Evolutionary conservation across 2,329 filamentous ascomycete genomes (phyloP).

Genomic region (Aureobasidium leucospermi): DNA sequence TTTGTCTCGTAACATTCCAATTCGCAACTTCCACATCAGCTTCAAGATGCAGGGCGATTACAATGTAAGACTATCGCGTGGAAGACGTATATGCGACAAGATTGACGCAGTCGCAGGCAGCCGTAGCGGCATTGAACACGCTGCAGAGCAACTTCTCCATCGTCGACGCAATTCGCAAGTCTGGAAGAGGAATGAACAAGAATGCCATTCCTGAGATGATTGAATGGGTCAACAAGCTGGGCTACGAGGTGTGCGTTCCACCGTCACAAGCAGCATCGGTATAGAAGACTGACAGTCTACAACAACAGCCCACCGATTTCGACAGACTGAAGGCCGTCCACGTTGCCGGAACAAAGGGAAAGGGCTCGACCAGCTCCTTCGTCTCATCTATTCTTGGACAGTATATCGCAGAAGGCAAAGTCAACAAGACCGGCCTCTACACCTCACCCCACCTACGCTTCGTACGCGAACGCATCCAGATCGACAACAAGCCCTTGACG

Average conservation of each 20-base stretch:
- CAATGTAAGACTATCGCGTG: constrained; percentile 15
- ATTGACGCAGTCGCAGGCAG: constrained; percentile 42
- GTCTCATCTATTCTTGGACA: constrained; percentile 69
- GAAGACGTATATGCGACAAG: not conserved
- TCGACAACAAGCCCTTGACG: constrained; percentile 64
- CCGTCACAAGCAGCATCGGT: not conserved
- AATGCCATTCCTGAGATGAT: constrained; percentile 75
- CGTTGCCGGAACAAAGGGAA: constrained; percentile 89
- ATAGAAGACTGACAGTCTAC: constrained; percentile 9
- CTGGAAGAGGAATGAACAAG: constrained; percentile 65
- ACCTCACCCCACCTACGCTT: constrained; percentile 80
- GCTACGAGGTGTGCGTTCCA: constrained; percentile 56
- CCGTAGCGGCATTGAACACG: constrained; percentile 65
- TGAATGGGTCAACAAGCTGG: constrained; percentile 67
- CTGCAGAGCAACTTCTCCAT: constrained; percentile 73
- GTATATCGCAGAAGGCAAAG: constrained; percentile 37
- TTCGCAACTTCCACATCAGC: not conserved
- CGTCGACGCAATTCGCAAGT: constrained; percentile 69
- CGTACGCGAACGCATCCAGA: constrained; percentile 75
- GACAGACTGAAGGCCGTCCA: constrained; percentile 61
- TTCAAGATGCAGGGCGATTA: constrained; percentile 14
- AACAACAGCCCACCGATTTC: constrained; percentile 52
- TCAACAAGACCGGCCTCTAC: constrained; percentile 64
- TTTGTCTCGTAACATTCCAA: not conserved
- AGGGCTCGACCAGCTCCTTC: constrained; percentile 81